Evolutionary conservation across 176 grass and related monocot genomes (phyloP).

Genomic region (Musa acuminata): DNA sequence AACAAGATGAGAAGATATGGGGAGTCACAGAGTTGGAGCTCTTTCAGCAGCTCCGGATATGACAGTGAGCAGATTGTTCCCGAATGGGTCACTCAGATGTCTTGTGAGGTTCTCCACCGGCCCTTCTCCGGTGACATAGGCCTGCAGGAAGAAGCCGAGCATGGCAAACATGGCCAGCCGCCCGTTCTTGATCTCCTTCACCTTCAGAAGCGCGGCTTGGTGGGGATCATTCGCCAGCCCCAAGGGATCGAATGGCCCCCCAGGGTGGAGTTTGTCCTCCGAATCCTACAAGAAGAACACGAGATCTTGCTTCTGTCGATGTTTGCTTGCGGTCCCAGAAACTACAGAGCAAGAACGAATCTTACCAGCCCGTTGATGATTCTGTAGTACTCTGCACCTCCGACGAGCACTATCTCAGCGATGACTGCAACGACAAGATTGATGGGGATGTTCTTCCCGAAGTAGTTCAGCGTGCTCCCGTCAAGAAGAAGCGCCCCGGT

Average conservation of each 20-base stretch:
- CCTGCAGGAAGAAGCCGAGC: constrained; percentile 96
- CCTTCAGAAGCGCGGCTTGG: constrained; percentile 84
- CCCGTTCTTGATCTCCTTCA: constrained; percentile 99
- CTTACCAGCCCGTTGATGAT: constrained; percentile 84
- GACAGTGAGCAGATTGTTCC: constrained; percentile 98
- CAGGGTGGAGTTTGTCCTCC: constrained; percentile 84
- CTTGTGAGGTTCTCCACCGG: constrained; percentile 82
- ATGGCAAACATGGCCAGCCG: constrained; percentile 92
- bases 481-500: constrained; percentile 94
- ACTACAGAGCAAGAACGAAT: background rate
- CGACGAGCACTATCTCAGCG: constrained; percentile 76
- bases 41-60: constrained; percentile 87
- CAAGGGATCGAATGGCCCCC: constrained; percentile 83
- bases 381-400: constrained; percentile 93
- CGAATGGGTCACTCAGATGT: constrained; percentile 95
- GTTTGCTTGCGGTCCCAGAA: too few relatives aligned
- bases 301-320: too few relatives aligned
- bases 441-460: constrained; percentile 95
- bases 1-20: background rate
- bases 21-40: constrained; percentile 62
- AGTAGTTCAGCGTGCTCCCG: constrained; percentile 95
- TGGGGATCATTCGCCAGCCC: constrained; percentile 73
- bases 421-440: constrained; percentile 65
- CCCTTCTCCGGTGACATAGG: constrained; percentile 92
- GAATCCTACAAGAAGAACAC: constrained; percentile 39